These are phyloP conservation scores for Apiospora hydei DNA, from an alignment of 2,329 filamentous ascomycete genomes.

Conservation along the genomic window DNA sequence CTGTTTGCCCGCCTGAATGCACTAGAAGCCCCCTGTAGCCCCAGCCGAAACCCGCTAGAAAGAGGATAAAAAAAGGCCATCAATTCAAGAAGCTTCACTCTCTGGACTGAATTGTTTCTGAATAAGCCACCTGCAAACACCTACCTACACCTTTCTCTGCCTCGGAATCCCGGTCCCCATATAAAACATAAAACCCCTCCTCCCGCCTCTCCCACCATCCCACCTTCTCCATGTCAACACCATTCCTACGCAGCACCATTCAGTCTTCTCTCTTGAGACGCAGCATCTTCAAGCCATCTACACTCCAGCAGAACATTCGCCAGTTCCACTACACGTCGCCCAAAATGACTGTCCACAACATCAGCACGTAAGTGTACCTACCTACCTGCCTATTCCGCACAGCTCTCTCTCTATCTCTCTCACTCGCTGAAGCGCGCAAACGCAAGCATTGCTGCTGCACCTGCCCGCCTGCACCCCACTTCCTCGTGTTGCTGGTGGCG, in stretches of 20 bases:
- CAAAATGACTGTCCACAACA: conserved; percentile 53
- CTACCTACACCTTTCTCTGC: neutral
- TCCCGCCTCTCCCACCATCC: conserved; percentile 27
- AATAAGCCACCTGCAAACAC: conserved; percentile 9
- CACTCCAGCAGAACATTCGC: conserved; percentile 29
- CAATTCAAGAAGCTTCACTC: conserved; percentile 18
- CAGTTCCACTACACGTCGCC: conserved; percentile 48
- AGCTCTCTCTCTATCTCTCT: neutral
- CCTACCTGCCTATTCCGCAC: no score
- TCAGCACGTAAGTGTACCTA: conserved; percentile 40
- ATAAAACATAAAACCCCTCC: conserved; percentile 29
- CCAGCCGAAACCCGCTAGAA: neutral
- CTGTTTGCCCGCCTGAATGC: neutral
- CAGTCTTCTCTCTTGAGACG: conserved; percentile 23
- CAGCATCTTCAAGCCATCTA: conserved; percentile 16
- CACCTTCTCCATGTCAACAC: conserved; percentile 27
- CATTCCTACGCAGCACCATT: conserved; percentile 23
- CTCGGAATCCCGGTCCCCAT: conserved; percentile 20
- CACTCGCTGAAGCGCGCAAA: neutral
- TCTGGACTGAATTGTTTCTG: neutral
- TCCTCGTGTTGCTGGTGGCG: neutral
- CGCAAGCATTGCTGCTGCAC: neutral
- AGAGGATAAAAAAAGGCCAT: neutral
- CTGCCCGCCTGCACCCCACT: conserved; percentile 15
- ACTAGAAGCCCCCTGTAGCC: conserved; percentile 17